phyloP scores from a whole-genome alignment of 176 grass and related monocot genomes.

The Carex littledalei region DNA sequence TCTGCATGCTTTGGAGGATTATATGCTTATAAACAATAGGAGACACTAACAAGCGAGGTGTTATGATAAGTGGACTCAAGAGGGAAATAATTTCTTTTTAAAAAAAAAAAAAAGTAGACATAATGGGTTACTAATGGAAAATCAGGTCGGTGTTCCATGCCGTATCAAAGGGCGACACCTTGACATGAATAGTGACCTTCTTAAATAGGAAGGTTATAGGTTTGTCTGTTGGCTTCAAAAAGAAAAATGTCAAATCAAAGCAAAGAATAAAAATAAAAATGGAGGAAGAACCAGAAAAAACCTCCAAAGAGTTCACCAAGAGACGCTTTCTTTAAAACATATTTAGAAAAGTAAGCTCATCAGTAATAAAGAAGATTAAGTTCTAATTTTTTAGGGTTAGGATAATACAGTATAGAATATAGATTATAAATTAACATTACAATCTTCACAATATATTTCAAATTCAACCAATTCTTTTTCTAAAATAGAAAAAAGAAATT shows the following conservation, averaged over 20 bases:
- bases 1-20: background rate
- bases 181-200: slow-evolving; percentile 8
- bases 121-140: background rate
- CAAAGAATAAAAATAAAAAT: background rate
- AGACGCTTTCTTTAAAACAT: background rate
- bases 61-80: background rate
- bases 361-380: background rate
- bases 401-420: background rate
- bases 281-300: background rate
- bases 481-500: background rate
- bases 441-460: too few species aligned
- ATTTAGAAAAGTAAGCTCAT: background rate
- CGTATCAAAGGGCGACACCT: background rate
- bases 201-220: background rate
- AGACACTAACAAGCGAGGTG: background rate
- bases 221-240: background rate
- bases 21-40: background rate
- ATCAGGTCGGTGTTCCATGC: background rate
- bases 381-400: background rate
- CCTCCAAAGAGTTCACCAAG: background rate
- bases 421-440: too few species aligned
- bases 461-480: too few species aligned
- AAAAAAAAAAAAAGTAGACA: background rate
- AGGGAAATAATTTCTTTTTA: background rate
- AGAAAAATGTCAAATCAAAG: background rate